These are phyloP conservation scores for Lumnitzera littorea DNA, from an alignment of 345 rosid species.

Conservation along the genomic window DNA sequence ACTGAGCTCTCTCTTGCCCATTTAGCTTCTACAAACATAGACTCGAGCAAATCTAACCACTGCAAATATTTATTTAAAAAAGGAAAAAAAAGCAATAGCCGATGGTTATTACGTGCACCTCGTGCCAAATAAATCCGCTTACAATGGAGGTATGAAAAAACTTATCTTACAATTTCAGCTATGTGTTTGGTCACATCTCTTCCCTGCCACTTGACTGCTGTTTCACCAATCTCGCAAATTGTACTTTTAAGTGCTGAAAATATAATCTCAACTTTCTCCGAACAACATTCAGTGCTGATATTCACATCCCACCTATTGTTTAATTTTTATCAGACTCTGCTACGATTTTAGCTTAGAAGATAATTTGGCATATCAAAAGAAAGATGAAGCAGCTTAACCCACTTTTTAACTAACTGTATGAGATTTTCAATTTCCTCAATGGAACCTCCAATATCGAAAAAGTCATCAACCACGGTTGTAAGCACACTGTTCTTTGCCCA, in stretches of 20 bases:
- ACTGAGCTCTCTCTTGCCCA: conserved; percentile 45
- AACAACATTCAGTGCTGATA: conserved; percentile 37
- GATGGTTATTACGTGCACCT: no score
- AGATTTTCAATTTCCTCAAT: conserved; percentile 65
- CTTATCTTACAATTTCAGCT: conserved; percentile 40
- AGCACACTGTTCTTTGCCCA: conserved; percentile 94
- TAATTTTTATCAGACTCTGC: not conserved
- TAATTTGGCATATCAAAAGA: not conserved
- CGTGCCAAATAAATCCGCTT: not conserved
- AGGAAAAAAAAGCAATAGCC: not conserved
- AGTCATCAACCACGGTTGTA: conserved; percentile 81
- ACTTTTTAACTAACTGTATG: conserved; percentile 59
- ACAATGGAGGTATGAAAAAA: not conserved
- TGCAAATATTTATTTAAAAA: conserved; percentile 21
- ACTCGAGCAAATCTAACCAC: conserved; percentile 78
- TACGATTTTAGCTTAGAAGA: not conserved
- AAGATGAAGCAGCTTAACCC: conserved; percentile 6
- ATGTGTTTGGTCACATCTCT: conserved; percentile 43
- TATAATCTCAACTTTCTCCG: conserved; percentile 74
- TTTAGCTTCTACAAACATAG: conserved; percentile 57
- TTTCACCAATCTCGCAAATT: conserved; percentile 61
- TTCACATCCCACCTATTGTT: conserved; percentile 58
- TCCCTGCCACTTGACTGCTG: conserved; percentile 57
- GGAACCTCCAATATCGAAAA: conserved; percentile 84
- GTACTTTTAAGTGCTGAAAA: conserved; percentile 61